These are phyloP conservation scores for Bathelium albidoporum DNA, from an alignment of 495 filamentous ascomycete species.

Conservation along the genomic window DNA sequence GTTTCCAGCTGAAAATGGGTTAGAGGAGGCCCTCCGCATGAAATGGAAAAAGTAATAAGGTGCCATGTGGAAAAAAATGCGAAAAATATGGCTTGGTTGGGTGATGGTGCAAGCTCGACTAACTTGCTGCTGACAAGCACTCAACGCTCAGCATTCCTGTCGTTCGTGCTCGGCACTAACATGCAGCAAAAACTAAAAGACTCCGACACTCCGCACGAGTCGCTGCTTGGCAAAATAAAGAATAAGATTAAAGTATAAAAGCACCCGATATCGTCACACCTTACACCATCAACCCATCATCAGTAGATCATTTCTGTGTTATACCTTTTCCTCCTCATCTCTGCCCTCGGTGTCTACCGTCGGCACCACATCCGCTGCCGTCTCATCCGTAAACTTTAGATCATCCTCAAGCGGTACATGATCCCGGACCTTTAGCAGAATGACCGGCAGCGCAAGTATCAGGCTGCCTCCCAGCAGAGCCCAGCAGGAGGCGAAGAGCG, in stretches of 20 bases:
- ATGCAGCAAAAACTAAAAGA: too few relatives aligned
- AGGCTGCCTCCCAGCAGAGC: constrained; percentile 61
- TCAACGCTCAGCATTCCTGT: neutral
- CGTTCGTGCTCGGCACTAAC: neutral
- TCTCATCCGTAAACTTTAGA: constrained; percentile 75
- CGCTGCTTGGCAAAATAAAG: neutral
- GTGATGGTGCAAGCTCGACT: neutral
- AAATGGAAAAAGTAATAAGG: too few relatives aligned
- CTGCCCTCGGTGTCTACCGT: neutral
- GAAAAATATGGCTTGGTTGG: neutral
- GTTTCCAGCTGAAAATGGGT: constrained; percentile 67
- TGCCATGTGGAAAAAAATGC: neutral
- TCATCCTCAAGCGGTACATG: constrained; percentile 63
- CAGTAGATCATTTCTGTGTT: neutral
- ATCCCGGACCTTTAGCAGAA: constrained; percentile 70
- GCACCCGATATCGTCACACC: neutral
- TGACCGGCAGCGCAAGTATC: constrained; percentile 65
- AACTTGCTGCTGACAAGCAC: neutral
- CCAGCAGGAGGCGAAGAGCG: constrained; percentile 49
- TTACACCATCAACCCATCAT: neutral
- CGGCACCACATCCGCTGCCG: constrained; percentile 48
- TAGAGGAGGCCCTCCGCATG: neutral
- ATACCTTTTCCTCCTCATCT: neutral
- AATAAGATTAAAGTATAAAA: neutral
- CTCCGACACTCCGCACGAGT: too few relatives aligned